Evolutionary conservation across 495 filamentous ascomycete species (phyloP), one percentile per base, ranked within the genome.

Genomic region (Talaromyces borbonicus): DNA sequence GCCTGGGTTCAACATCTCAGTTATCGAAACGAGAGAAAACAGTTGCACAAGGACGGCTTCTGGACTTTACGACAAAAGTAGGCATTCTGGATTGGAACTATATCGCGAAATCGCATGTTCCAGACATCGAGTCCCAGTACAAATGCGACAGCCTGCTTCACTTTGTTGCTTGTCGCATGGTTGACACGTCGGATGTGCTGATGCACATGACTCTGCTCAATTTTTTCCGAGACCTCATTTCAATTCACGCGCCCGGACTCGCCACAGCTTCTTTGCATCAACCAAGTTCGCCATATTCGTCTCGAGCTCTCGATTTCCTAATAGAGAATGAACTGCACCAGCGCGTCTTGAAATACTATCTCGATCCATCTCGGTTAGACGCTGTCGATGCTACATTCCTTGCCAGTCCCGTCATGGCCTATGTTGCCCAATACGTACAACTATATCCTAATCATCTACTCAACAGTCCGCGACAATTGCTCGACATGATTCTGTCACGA

Each of bases 191-290:
- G 30, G 89, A 95, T 54, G 68, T 81, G 19, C 63, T 95, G 49
- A 85, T 94, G 83, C 84, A 90, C 50, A 72, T 85, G 53, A 85
- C 71, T 15, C 62, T 92, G 39, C 68, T 93, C 39, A 79, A 86
- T 52, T 92, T 92, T 56, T 87, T 80, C 50, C 72, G 77, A 38
- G 69, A 76, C n/a, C 65, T 85, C 32, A 54, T 89, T 11, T 71
- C 74, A 37, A 61, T 64, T 26, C 61, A 68, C 44, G 53, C 60
- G 7, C 63, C 64, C 7, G 62, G 65, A 49, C 57, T 69, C 7
- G 49, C 50, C 18, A 58, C 62, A 32, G 29, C 30, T 25, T 24
- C 27, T 9, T 55, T 57, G 7, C 56, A 48, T 19, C 53, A 50
- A 51, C 57, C 63, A 24, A 58, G 66, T 15, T 66, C 63, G 8